Conservation (phyloP, 768 basidiomycete genomes). For the Pleurotus salmoneostramineus region DNA sequence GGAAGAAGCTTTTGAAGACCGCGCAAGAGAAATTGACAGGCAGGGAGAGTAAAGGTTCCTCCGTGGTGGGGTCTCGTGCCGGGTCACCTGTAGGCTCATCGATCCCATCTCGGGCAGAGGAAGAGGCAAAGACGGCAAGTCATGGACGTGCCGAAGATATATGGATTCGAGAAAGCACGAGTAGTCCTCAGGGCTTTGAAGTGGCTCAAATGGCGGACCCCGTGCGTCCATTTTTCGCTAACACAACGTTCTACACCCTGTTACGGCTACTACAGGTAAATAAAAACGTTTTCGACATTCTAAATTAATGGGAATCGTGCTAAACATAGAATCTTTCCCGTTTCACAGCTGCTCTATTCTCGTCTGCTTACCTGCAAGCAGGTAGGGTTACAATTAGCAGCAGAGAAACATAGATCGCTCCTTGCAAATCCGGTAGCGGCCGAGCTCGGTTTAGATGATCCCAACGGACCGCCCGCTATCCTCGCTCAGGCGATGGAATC, state of each 20-base stretch:
- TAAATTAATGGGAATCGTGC: conserved; percentile 1
- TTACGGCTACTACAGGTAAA: conserved; percentile 82
- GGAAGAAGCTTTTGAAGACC: conserved; percentile 78
- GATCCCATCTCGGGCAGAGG: conserved; percentile 16
- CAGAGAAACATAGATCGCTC: conserved; percentile 59
- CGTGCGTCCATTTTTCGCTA: conserved; percentile 74
- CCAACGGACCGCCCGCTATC: conserved; percentile 67
- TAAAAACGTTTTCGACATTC: conserved; percentile 12
- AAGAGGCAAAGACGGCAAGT: conserved; percentile 20
- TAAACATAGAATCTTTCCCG: conserved; percentile 9
- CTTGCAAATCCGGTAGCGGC: conserved; percentile 79
- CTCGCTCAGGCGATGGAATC: conserved; percentile 66
- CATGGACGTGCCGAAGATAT: conserved; percentile 34
- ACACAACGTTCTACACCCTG: conserved; percentile 90
- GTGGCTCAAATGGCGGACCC: conserved; percentile 22
- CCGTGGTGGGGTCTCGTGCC: conserved; percentile 17
- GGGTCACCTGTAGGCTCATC: conserved; percentile 10
- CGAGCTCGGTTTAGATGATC: conserved; percentile 82
- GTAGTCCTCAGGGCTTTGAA: conserved; percentile 18
- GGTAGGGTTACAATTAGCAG: conserved; percentile 67
- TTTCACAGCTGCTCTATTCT: conserved; percentile 76
- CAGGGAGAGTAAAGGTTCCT: conserved; percentile 21
- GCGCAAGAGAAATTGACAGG: conserved; percentile 53
- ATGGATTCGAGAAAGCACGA: conserved; percentile 55
- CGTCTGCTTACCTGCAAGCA: conserved; percentile 84